A percentile compares a stretch with the other conserved stretches of the same genome.
Conservation (phyloP, 768 basidiomycete genomes). For the Lentinula edodes region DNA sequence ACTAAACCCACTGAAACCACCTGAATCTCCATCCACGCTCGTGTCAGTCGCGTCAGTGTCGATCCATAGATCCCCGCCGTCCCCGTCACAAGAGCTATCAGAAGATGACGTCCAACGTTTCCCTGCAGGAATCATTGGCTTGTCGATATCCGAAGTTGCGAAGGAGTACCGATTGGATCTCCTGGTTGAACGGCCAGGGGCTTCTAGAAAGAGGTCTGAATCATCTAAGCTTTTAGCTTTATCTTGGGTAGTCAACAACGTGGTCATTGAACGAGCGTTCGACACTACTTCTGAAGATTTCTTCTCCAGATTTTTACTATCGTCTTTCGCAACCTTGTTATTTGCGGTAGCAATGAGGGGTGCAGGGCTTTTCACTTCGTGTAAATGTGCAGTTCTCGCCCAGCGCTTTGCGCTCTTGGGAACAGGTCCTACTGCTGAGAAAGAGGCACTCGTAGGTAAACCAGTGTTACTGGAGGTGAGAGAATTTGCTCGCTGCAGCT, state of each 20-base stretch:
- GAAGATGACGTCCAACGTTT: not conserved
- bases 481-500: conserved; percentile 41
- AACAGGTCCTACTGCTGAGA: conserved; percentile 22
- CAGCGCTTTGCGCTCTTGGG: conserved; percentile 48
- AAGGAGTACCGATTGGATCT: not conserved
- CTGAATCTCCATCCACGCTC: conserved; percentile 1
- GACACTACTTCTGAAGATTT: not conserved
- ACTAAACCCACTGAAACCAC: not conserved
- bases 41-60: conserved; percentile 8
- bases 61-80: conserved; percentile 3
- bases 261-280: not conserved
- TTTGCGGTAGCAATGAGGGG: not conserved
- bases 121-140: not conserved
- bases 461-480: conserved; percentile 20
- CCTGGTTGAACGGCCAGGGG: not conserved
- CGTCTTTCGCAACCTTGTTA: not conserved
- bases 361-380: conserved; percentile 41
- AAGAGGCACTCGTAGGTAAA: conserved; percentile 18
- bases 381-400: conserved; percentile 65
- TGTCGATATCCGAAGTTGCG: not conserved
- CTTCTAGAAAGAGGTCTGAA: not conserved
- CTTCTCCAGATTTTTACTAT: not conserved
- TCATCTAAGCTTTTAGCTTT: not conserved
- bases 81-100: not conserved
- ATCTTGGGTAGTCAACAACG: not conserved